A percentile compares a stretch with the other conserved stretches of the same genome.
These are phyloP conservation scores for Rhypophila decipiens DNA, from an alignment of 495 filamentous ascomycete genomes.

Conservation along the genomic window DNA sequence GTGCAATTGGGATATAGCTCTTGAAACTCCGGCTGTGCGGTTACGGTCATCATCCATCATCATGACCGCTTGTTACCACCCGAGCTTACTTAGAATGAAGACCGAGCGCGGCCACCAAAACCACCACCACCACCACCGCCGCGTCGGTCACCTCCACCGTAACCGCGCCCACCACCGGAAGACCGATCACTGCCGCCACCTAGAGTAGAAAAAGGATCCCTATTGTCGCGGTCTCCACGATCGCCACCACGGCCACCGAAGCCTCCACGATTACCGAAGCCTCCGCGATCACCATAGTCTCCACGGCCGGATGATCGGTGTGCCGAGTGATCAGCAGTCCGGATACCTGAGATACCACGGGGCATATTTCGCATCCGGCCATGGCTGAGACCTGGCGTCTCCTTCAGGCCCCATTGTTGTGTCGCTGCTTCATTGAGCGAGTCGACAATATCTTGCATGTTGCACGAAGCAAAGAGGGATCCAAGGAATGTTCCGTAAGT, in stretches of 20 bases:
- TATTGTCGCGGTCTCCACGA: not conserved
- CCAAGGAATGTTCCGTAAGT: constrained; percentile 47
- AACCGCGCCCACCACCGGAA: not conserved
- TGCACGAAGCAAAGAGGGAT: constrained; percentile 27
- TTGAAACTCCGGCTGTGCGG: not conserved
- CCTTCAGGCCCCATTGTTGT: constrained; percentile 54
- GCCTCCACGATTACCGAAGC: constrained; percentile 1
- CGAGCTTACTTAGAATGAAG: not conserved
- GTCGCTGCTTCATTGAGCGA: constrained; percentile 56
- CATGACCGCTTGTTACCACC: not conserved
- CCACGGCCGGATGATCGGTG: constrained; percentile 25
- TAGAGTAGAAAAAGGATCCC: not conserved
- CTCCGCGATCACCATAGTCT: not conserved
- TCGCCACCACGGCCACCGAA: not conserved
- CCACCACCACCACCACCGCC: not conserved
- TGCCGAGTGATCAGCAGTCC: constrained; percentile 26
- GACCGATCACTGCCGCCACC: not conserved
- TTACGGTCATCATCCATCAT: not conserved
- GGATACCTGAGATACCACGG: constrained; percentile 27
- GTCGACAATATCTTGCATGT: constrained; percentile 37
- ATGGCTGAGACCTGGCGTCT: constrained; percentile 45
- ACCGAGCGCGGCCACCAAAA: not conserved
- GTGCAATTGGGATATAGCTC: not conserved
- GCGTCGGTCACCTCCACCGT: not conserved
- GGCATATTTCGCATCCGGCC: constrained; percentile 38